Evolutionary conservation across 768 basidiomycete species (phyloP).

Genomic region (Candolleomyces efflorescens): DNA sequence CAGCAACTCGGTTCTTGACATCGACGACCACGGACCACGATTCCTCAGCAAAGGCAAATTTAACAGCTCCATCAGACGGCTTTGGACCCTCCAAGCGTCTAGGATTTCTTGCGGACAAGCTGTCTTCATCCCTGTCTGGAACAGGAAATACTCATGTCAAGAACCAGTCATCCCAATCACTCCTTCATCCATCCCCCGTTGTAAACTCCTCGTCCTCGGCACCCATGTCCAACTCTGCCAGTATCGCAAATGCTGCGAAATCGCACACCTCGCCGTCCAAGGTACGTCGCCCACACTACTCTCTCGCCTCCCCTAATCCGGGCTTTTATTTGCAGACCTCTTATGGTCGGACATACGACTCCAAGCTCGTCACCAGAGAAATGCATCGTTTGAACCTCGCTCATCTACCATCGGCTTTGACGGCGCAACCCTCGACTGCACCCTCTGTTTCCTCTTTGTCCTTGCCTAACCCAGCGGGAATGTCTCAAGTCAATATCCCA

Average conservation of each 20-base stretch:
- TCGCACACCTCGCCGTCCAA: conserved; percentile 51
- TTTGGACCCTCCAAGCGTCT: conserved; percentile 34
- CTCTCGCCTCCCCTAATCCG: neutral
- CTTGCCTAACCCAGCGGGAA: conserved; percentile 35
- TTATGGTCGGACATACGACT: conserved; percentile 72
- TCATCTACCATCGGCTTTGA: conserved; percentile 46
- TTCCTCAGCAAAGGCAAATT: conserved; percentile 21
- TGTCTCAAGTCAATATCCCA: conserved; percentile 33
- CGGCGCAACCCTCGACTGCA: conserved; percentile 45
- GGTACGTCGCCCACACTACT: conserved; percentile 4
- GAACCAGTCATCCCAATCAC: conserved; percentile 26
- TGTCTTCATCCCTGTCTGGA: conserved; percentile 34
- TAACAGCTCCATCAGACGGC: conserved; percentile 20
- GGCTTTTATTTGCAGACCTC: conserved; percentile 33
- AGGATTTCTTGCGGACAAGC: conserved; percentile 40
- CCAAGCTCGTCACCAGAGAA: conserved; percentile 76
- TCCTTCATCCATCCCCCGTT: conserved; percentile 28
- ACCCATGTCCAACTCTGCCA: conserved; percentile 33
- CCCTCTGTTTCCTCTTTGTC: conserved; percentile 48
- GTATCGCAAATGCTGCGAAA: conserved; percentile 28
- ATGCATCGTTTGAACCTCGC: conserved; percentile 75
- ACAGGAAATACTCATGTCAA: conserved; percentile 25
- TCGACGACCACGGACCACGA: conserved; percentile 26
- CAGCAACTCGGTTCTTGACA: conserved; percentile 32
- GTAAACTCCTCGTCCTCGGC: conserved; percentile 17